phyloP scores from a whole-genome alignment of 2,329 filamentous ascomycete genomes.

The Fonsecaea pedrosoi region DNA sequence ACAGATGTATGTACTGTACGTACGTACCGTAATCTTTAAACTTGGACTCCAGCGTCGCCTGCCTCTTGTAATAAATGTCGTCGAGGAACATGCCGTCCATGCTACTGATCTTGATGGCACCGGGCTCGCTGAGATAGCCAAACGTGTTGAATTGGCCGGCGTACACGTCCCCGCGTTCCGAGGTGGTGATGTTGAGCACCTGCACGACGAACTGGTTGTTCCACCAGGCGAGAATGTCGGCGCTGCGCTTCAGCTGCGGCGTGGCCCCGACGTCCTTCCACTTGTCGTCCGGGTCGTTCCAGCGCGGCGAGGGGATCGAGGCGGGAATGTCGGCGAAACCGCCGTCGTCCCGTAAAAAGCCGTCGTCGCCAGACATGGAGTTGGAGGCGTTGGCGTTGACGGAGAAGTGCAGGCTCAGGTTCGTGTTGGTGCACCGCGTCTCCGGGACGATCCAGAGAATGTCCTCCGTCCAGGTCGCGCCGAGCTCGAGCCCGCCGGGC shows the following conservation, averaged over 20 bases:
- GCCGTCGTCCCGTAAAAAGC: conserved; percentile 6
- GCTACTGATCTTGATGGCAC: conserved; percentile 8
- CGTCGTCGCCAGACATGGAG: conserved; percentile 7
- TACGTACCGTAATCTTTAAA: conserved; percentile 9
- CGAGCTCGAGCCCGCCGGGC: conserved; percentile 44
- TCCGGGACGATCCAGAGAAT: conserved; percentile 56
- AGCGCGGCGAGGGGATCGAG: neutral
- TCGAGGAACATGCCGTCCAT: conserved; percentile 11
- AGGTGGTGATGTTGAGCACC: conserved; percentile 1
- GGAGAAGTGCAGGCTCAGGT: conserved; percentile 38
- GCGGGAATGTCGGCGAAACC: conserved; percentile 4
- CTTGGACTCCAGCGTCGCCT: neutral
- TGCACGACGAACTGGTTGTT: conserved; percentile 11
- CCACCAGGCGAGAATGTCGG: conserved; percentile 11
- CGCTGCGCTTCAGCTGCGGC: conserved; percentile 6
- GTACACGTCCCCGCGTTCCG: neutral
- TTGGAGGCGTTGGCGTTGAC: conserved; percentile 40
- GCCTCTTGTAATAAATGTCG: conserved; percentile 3
- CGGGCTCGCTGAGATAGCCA: conserved; percentile 4
- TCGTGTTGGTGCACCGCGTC: conserved; percentile 54
- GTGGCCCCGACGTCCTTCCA: neutral
- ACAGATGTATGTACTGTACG: too few species aligned
- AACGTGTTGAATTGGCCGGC: conserved; percentile 5
- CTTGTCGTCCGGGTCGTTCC: neutral
- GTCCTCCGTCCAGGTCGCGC: conserved; percentile 55